phyloP scores from a whole-genome alignment of 805 yeast species.

The Hanseniaspora mollemarum region DNA sequence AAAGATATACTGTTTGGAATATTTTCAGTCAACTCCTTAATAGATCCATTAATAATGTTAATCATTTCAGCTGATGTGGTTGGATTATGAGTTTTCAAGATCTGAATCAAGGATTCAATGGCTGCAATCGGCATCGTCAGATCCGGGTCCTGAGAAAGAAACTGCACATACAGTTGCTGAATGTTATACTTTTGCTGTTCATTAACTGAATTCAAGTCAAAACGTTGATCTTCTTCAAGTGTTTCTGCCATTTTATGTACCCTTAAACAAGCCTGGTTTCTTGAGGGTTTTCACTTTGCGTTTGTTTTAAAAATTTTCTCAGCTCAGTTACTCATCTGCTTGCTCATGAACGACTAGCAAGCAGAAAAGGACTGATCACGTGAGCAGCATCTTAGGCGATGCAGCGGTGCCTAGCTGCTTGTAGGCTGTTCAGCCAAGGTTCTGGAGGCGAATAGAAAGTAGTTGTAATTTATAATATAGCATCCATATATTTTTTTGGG shows the following conservation, averaged over 20 bases:
- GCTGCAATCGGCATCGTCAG: conserved; percentile 99
- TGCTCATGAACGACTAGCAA: no score
- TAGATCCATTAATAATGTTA: conserved; percentile 65
- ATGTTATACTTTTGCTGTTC: conserved; percentile 48
- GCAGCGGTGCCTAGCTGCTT: no score
- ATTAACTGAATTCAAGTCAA: background rate
- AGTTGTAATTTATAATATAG: background rate
- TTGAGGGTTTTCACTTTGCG: background rate
- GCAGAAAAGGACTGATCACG: no score
- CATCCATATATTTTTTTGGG: conserved; percentile 3
- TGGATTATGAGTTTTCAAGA: conserved; percentile 73
- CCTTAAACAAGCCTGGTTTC: background rate
- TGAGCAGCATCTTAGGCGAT: no score
- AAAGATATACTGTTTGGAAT: conserved; percentile 86
- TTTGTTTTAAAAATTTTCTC: background rate
- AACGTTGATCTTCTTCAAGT: background rate
- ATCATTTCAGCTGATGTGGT: conserved; percentile 89
- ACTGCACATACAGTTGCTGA: conserved; percentile 64
- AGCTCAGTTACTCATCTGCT: background rate
- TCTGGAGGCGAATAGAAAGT: no score
- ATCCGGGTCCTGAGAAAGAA: conserved; percentile 80
- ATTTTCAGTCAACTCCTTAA: conserved; percentile 57
- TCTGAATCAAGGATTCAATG: conserved; percentile 80
- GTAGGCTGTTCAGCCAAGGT: no score
- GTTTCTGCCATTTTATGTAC: background rate